A percentile compares a stretch with the other conserved stretches of the same genome.
Conservation (phyloP, 805 yeast genomes). For the Limtongozyma cylindracea region DNA sequence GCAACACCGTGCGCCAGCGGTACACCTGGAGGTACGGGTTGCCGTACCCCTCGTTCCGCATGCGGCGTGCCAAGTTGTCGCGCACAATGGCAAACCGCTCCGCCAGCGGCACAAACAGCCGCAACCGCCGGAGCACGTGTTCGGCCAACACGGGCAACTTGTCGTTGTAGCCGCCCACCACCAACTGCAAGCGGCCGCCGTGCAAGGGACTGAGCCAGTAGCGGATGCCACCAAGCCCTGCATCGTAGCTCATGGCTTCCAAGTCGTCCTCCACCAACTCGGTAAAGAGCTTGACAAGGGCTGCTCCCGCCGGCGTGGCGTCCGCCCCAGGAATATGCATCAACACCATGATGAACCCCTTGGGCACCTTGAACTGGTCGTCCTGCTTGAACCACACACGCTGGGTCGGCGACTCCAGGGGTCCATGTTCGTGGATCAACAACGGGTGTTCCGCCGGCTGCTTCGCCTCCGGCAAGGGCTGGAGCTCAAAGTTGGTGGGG, state of each 20-base stretch:
- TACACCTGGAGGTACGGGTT: constrained; percentile 66
- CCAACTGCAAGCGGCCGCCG: constrained; percentile 39
- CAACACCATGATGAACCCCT: constrained; percentile 42
- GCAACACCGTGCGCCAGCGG: constrained; percentile 27
- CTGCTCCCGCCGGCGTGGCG: constrained; percentile 28
- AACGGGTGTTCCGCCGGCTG: constrained; percentile 27
- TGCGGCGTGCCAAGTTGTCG: constrained; percentile 31
- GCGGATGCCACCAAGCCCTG: constrained; percentile 55
- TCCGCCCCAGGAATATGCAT: constrained; percentile 42
- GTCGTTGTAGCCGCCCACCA: constrained; percentile 63
- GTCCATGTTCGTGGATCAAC: constrained; percentile 23
- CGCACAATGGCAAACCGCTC: constrained; percentile 45
- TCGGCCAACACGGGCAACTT: constrained; percentile 41
- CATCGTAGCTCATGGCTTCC: constrained; percentile 59
- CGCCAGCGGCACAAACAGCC: constrained; percentile 19
- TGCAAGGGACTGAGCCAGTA: constrained; percentile 30
- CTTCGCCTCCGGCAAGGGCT: constrained; percentile 8
- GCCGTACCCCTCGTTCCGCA: constrained; percentile 42
- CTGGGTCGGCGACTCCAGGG: constrained; percentile 29
- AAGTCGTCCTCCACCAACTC: constrained; percentile 57
- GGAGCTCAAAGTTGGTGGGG: constrained; percentile 52
- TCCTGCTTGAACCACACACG: constrained; percentile 88
- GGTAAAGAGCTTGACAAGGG: constrained; percentile 33
- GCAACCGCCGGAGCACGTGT: constrained; percentile 28
- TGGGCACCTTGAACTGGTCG: constrained; percentile 74